A percentile compares a stretch with the other conserved stretches of the same genome.
phyloP scores from a whole-genome alignment of 345 rosid species.

The Rhizophora mangle region DNA sequence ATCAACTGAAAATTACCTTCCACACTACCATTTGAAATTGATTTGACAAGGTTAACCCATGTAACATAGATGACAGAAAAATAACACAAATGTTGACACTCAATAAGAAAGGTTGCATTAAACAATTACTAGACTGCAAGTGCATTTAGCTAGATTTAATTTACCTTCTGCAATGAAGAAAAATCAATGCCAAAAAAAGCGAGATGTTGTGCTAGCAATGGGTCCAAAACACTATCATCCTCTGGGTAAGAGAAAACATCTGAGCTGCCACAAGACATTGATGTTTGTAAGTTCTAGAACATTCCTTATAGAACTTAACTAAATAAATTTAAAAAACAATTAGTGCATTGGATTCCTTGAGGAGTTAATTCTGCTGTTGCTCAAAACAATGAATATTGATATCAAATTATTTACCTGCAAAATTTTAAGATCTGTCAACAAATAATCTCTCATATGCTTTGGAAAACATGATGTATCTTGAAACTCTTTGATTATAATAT shows the following conservation, averaged over 20 bases:
- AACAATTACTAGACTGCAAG: no score
- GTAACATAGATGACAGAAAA: no score
- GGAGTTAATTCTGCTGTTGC: neutral
- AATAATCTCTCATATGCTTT: neutral
- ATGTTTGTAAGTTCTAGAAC: constrained; percentile 37
- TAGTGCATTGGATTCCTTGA: neutral
- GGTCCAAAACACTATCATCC: constrained; percentile 88
- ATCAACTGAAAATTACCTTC: no score
- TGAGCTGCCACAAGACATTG: constrained; percentile 77
- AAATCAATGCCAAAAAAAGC: constrained; percentile 97
- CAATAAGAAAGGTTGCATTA: no score
- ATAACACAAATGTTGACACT: no score
- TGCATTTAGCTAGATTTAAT: neutral
- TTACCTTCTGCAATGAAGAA: constrained; percentile 89
- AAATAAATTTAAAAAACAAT: neutral
- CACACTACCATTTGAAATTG: no score
- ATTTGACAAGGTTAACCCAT: no score
- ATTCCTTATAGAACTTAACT: constrained; percentile 1
- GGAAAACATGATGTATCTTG: no score
- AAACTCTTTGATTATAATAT: no score
- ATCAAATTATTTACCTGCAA: neutral
- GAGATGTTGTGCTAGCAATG: constrained; percentile 85
- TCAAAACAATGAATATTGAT: neutral
- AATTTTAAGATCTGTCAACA: neutral
- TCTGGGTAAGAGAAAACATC: constrained; percentile 97